A percentile compares a stretch with the other conserved stretches of the same genome.
phyloP scores from a whole-genome alignment of 2,329 filamentous ascomycete species.

The Chrysosphaeria jannelii region DNA sequence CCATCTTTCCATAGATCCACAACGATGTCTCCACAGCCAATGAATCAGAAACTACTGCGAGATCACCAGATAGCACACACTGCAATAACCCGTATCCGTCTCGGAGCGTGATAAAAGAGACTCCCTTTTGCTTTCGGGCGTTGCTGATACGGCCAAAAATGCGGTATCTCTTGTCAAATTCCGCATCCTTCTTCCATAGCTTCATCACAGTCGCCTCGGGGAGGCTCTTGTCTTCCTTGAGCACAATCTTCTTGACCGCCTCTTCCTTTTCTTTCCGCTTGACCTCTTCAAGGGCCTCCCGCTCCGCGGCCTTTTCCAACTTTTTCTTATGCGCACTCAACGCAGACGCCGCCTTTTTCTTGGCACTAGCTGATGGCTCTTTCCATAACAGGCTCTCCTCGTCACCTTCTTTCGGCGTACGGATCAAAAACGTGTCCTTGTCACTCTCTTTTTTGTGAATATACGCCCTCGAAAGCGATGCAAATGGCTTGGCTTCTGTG shows the following conservation, averaged over 20 bases:
- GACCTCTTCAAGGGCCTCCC: conserved; percentile 40
- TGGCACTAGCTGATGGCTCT: conserved; percentile 49
- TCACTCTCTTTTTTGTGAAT: conserved; percentile 31
- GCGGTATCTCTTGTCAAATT: conserved; percentile 31
- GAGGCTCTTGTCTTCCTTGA: conserved; percentile 42
- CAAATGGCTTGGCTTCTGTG: conserved; percentile 46
- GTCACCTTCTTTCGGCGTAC: conserved; percentile 30
- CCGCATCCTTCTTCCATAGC: conserved; percentile 15
- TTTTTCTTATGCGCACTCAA: conserved; percentile 61
- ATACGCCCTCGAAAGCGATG: conserved; percentile 50
- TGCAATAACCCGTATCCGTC: conserved; percentile 70
- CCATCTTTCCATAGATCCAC: conserved; percentile 57
- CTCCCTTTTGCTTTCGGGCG: conserved; percentile 51
- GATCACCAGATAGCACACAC: conserved; percentile 50
- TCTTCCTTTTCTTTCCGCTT: conserved; percentile 44
- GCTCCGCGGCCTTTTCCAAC: conserved; percentile 44
- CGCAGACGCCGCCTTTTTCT: conserved; percentile 58
- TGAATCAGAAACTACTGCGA: conserved; percentile 79
- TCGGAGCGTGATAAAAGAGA: conserved; percentile 60
- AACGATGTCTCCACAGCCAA: conserved; percentile 70
- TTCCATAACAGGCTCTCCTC: conserved; percentile 41
- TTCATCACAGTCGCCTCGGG: conserved; percentile 47
- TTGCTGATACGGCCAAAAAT: conserved; percentile 65
- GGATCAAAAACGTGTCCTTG: conserved; percentile 32
- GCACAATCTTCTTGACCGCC: conserved; percentile 50